Evolutionary conservation across 352 stramenopile genomes (phyloP), one percentile per base, ranked within the genome.

Genomic region (Phytophthora capsici): DNA sequence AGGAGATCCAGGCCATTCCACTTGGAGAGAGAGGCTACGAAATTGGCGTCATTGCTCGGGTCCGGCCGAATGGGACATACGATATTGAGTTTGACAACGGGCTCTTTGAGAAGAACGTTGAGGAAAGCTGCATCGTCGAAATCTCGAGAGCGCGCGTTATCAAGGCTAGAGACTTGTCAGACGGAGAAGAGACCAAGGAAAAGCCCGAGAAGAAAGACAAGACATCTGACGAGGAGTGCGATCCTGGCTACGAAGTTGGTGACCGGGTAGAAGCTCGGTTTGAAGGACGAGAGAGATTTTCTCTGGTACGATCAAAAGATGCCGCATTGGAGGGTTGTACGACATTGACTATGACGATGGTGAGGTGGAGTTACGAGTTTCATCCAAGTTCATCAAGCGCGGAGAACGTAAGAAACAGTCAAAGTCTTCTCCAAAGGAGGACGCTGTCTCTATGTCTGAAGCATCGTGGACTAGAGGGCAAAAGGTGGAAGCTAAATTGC

Each of bases 51-150:
- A 80, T 92, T 51, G 71, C 73, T 13, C 73, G 73, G 9, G 69
- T 82, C 4, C 83, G 75, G 8, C 73, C 75, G 5, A 74, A 88
- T 57, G 68, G 73, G 12, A 83, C 77, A 10, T 91, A 91, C 28
- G 80, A 91, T 57, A 75, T 91, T 37, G 82, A 90, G 45, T 89
- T 90, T 61, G 80, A 90, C 54, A 84, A 43, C 57, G 82, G 80
- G 0, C 68, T 86, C 36, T 72, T 54, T 14, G 80, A 91, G 36
- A 80, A 86, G 41, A 76, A 84, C 32, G 78, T 89, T 12, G 75
- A 85, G 13, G 80, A 84, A 36, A 52, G 63, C 36, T 75, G 69
- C 26, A 73, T 89, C 17, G 49, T 68, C 7, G 70, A 82, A 23
- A 78, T 85, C 20, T 71, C 72, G 17, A 68, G 75, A 13, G 69